Conservation (phyloP, 768 basidiomycete species). For the Leccinum subtestaceum region DNA sequence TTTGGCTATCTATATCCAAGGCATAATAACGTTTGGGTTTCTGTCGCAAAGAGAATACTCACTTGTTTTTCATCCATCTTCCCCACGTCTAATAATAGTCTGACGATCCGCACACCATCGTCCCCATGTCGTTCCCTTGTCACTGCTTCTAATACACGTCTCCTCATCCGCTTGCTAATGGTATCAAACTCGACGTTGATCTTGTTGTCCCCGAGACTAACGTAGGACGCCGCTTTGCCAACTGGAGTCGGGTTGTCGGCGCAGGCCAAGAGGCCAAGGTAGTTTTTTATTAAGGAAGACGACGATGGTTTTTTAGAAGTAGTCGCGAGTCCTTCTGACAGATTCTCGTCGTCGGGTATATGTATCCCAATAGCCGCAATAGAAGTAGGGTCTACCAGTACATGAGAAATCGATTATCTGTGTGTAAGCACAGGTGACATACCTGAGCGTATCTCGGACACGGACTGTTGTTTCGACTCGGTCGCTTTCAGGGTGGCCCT, state of each 20-base stretch:
- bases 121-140: no score
- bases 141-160: slow-evolving; percentile 51
- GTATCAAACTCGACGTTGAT: no score
- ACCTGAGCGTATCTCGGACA: slow-evolving; percentile 69
- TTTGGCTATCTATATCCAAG: slow-evolving; percentile 28
- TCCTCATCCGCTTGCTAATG: slow-evolving; percentile 40
- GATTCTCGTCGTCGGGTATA: slow-evolving; percentile 47
- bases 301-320: no score
- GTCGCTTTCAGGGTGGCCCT: slow-evolving; percentile 69
- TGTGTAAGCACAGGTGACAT: slow-evolving; percentile 3
- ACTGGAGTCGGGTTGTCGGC: slow-evolving; percentile 27
- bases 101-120: slow-evolving; percentile 62
- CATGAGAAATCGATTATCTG: slow-evolving; percentile 24
- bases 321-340: slow-evolving; percentile 30
- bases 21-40: rapidly evolving
- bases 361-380: slow-evolving; percentile 65
- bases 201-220: no score
- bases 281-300: no score
- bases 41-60: slow-evolving; percentile 26
- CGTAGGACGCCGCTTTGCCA: no score
- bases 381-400: slow-evolving; percentile 57
- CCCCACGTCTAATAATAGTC: slow-evolving; percentile 73
- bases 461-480: slow-evolving; percentile 56
- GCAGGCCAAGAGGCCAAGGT: slow-evolving; percentile 51
- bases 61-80: slow-evolving; percentile 55